Evolutionary conservation across 352 stramenopile species (phyloP), one percentile per base, ranked within the genome.

Genomic region (Pelagophyceae sp.): DNA sequence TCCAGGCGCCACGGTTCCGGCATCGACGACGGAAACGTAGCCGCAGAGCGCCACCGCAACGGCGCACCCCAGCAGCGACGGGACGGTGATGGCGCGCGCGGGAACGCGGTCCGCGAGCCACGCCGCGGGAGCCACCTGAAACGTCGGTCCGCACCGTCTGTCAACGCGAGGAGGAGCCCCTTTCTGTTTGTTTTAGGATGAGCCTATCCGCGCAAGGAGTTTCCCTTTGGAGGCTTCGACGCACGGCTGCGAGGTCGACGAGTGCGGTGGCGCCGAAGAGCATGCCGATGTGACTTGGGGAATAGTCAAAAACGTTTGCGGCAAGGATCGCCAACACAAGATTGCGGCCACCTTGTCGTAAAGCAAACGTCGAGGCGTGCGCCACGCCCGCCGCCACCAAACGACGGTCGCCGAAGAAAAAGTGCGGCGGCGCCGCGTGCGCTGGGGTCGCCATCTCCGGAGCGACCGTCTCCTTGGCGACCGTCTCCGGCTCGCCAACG

Each of bases 341-440:
- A n/a, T 74, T 74, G 1, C 67, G 67, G 3, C 67, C 67, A 37
- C 67, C 67, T n/a, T 74, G 67, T 5, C 67, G 67, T 19, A 74
- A 20, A 33, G 67, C 67, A 37, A 74, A 74, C 2, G 35, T 58
- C 67, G 37, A 15, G 17, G 38, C 33, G 11, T 74, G 67, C 67
- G 67, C 67, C 2, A 74, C 2, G 23, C 17, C 67, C 17, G 38
- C 67, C 0, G 0, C 27, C 35, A 37, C 67, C 35, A 74, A 74
- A 0, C 35, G 67, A 17, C 20, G 17, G 37, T 74, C 67, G 35
- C 23, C 5, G 31, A 74, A 54, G 11, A 23, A 23, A 11, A 23
- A 54, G 11, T 11, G 45, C 45, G 45, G 23, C 45, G 45, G 45
- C 45, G 45, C 11, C 45, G 45, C 11, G 11, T 11, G 23, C 45